phyloP scores from a whole-genome alignment of 148 eudicot species.

The Gaultheria prostrata region DNA sequence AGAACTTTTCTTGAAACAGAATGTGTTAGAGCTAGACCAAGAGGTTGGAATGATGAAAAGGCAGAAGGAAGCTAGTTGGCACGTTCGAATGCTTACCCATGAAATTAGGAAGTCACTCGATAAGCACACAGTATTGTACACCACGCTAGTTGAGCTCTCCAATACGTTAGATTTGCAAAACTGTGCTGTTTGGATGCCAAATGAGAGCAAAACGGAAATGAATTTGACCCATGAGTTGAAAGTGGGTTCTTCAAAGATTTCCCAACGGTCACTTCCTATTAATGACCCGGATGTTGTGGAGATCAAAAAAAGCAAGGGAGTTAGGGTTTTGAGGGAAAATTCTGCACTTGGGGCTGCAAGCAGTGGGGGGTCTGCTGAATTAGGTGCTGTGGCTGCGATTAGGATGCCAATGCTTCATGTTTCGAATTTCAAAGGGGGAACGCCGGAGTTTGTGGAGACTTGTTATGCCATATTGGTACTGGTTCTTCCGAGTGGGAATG shows the following conservation, averaged over 20 bases:
- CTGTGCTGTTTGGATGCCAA: conserved; percentile 95
- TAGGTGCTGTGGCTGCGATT: conserved; percentile 73
- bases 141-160: conserved; percentile 82
- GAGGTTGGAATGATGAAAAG: conserved; percentile 79
- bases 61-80: conserved; percentile 79
- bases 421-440: conserved; percentile 76
- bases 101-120: conserved; percentile 89
- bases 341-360: conserved; percentile 66
- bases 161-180: conserved; percentile 71
- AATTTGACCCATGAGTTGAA: conserved; percentile 65
- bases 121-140: conserved; percentile 70
- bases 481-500: conserved; percentile 51
- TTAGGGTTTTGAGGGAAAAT: conserved; percentile 44
- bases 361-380: conserved; percentile 43
- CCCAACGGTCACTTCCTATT: conserved; percentile 36
- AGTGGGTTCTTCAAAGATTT: conserved; percentile 27
- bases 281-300: conserved; percentile 57
- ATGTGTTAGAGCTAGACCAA: conserved; percentile 68
- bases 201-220: conserved; percentile 62
- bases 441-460: conserved; percentile 66
- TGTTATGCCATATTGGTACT: conserved; percentile 77
- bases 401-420: conserved; percentile 88
- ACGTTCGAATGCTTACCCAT: conserved; percentile 89
- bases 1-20: conserved; percentile 74
- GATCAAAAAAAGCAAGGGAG: conserved; percentile 43